These are phyloP conservation scores for Verticillium alfalfae DNA, from an alignment of 2,329 filamentous ascomycete species.

Conservation along the genomic window DNA sequence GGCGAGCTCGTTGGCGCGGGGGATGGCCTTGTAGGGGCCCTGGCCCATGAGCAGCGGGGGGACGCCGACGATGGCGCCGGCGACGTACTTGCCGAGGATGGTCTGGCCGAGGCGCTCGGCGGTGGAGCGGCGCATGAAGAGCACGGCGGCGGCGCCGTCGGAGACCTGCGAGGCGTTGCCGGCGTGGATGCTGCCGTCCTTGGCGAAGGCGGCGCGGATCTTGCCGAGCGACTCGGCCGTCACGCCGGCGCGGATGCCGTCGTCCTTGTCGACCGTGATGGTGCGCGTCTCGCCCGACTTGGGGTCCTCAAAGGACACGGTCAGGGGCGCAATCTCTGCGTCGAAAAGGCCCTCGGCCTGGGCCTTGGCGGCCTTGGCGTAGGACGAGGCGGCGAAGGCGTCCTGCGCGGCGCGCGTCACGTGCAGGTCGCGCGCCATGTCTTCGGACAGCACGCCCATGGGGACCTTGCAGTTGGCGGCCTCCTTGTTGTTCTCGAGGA, in stretches of 20 bases:
- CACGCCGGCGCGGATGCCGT: constrained; percentile 80
- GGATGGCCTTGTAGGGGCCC: constrained; percentile 93
- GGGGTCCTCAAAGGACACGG: constrained; percentile 81
- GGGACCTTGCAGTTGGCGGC: constrained; percentile 95
- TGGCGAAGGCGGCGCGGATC: constrained; percentile 84
- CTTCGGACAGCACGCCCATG: constrained; percentile 90
- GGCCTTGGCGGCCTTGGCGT: constrained; percentile 82
- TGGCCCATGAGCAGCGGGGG: constrained; percentile 93
- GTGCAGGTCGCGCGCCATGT: constrained; percentile 84
- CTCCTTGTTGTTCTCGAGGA: constrained; percentile 74
- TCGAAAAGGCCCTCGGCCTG: constrained; percentile 88
- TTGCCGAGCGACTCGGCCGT: constrained; percentile 85
- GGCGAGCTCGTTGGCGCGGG: constrained; percentile 81
- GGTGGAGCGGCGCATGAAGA: constrained; percentile 91
- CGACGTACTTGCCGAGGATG: constrained; percentile 89
- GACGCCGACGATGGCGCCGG: constrained; percentile 80
- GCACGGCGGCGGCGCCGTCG: constrained; percentile 89
- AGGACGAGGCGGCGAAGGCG: constrained; percentile 87
- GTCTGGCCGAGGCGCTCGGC: constrained; percentile 83
- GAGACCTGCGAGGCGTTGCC: constrained; percentile 95
- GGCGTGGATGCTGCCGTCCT: constrained; percentile 90
- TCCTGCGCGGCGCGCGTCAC: constrained; percentile 74
- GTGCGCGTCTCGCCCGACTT: constrained; percentile 83
- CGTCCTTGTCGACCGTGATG: constrained; percentile 78
- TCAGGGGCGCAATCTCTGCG: constrained; percentile 83